phyloP scores from a whole-genome alignment of 2,329 filamentous ascomycete species.

The Diaporthe australafricana region DNA sequence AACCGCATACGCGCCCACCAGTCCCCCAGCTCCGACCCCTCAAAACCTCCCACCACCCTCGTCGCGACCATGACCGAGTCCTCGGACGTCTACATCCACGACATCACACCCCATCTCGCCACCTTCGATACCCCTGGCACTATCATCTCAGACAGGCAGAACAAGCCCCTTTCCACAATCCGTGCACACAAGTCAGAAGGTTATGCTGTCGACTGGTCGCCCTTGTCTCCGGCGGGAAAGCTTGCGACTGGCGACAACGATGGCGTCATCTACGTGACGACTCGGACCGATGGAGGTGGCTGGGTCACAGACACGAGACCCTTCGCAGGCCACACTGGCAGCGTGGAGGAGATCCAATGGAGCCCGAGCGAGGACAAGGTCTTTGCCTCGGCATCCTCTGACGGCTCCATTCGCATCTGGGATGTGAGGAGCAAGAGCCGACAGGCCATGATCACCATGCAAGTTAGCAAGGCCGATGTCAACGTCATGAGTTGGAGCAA shows the following conservation, averaged over 20 bases:
- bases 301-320: slow-evolving; percentile 89
- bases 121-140: slow-evolving; percentile 92
- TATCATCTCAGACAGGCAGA: slow-evolving; percentile 82
- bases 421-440: slow-evolving; percentile 92
- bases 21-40: slow-evolving; percentile 76
- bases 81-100: slow-evolving; percentile 89
- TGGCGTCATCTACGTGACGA: slow-evolving; percentile 89
- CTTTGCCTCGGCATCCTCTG: slow-evolving; percentile 92
- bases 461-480: slow-evolving; percentile 86
- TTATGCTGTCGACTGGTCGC: slow-evolving; percentile 98
- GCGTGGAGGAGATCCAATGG: slow-evolving; percentile 97
- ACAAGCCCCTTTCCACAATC: slow-evolving; percentile 88
- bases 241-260: slow-evolving; percentile 92
- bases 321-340: slow-evolving; percentile 85
- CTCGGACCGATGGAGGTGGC: slow-evolving; percentile 85
- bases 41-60: slow-evolving; percentile 81
- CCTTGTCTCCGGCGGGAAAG: slow-evolving; percentile 81
- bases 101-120: slow-evolving; percentile 88
- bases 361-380: slow-evolving; percentile 92
- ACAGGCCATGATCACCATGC: slow-evolving; percentile 86
- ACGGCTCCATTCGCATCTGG: slow-evolving; percentile 96
- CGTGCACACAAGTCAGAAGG: slow-evolving; percentile 93
- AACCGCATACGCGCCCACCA: slow-evolving; percentile 94
- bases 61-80: slow-evolving; percentile 95
- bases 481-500: slow-evolving; percentile 97